Conservation (phyloP, 306 rosid species). For the Vigna angularis region DNA sequence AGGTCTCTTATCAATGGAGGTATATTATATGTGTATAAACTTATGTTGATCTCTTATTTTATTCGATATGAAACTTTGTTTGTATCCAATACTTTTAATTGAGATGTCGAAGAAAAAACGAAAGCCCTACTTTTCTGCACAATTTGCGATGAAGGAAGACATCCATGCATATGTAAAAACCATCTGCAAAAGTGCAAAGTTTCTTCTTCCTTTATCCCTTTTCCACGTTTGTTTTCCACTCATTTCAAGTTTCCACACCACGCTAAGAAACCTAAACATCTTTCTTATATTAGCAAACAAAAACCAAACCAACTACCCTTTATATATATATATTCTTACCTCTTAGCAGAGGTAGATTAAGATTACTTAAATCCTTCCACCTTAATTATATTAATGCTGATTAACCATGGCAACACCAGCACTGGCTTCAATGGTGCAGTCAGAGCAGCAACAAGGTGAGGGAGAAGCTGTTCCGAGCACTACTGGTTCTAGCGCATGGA, state of each 20-base stretch:
- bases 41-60: no score
- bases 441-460: slow-evolving; percentile 25
- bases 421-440: slow-evolving; percentile 33
- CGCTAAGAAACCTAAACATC: slow-evolving; percentile 39
- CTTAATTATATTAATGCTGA: neutral
- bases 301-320: neutral
- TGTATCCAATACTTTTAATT: neutral
- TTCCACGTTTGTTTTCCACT: slow-evolving; percentile 63
- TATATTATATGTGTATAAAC: no score
- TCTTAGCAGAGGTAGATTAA: neutral
- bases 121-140: slow-evolving; percentile 32
- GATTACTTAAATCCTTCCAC: neutral
- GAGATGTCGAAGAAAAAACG: neutral
- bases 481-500: slow-evolving; percentile 30
- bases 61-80: no score
- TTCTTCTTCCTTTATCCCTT: slow-evolving; percentile 38
- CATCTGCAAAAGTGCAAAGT: slow-evolving; percentile 30
- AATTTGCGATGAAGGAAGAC: neutral
- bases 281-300: neutral
- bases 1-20: no score
- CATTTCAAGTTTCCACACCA: slow-evolving; percentile 32
- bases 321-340: neutral
- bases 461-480: slow-evolving; percentile 14
- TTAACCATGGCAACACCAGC: slow-evolving; percentile 37
- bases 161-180: slow-evolving; percentile 33